phyloP scores from a whole-genome alignment of 2,329 filamentous ascomycete species.

The Fusarium torreyae region DNA sequence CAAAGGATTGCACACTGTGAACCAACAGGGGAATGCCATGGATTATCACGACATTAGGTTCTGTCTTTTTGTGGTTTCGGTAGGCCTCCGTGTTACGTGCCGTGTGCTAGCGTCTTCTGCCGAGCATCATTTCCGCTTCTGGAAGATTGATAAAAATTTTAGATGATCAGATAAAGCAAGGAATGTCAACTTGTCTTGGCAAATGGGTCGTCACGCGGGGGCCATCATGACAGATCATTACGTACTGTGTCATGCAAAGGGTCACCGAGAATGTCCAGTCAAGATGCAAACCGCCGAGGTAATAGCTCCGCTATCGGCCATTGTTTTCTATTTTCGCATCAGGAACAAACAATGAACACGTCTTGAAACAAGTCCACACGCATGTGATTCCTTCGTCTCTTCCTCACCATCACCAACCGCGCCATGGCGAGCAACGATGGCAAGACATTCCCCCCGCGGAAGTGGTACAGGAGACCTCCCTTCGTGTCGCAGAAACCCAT shows the following conservation, averaged over 20 bases:
- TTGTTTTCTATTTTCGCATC: background rate
- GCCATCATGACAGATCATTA: background rate
- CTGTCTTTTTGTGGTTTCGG: too few species aligned
- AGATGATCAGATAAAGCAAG: background rate
- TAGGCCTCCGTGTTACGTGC: too few species aligned
- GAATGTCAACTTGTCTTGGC: background rate
- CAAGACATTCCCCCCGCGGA: slow-evolving; percentile 49
- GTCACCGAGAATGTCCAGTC: background rate
- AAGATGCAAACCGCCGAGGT: background rate
- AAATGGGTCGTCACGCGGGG: background rate
- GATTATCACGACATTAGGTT: too few species aligned
- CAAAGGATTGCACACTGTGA: background rate
- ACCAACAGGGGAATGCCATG: too few species aligned
- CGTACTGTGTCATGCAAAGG: background rate
- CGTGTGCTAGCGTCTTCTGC: too few species aligned
- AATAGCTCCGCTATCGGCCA: background rate
- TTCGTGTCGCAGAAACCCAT: slow-evolving; percentile 50
- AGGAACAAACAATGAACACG: background rate
- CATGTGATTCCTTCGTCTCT: background rate
- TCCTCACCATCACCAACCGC: background rate
- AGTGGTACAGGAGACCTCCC: slow-evolving; percentile 53
- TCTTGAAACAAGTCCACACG: background rate
- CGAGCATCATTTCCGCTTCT: too few species aligned
- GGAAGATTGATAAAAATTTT: background rate
- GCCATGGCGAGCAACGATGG: slow-evolving; percentile 46